Base-by-base conservation (phyloP, 2,329 filamentous ascomycete species). In the Teratosphaeriaceae sp. region DNA sequence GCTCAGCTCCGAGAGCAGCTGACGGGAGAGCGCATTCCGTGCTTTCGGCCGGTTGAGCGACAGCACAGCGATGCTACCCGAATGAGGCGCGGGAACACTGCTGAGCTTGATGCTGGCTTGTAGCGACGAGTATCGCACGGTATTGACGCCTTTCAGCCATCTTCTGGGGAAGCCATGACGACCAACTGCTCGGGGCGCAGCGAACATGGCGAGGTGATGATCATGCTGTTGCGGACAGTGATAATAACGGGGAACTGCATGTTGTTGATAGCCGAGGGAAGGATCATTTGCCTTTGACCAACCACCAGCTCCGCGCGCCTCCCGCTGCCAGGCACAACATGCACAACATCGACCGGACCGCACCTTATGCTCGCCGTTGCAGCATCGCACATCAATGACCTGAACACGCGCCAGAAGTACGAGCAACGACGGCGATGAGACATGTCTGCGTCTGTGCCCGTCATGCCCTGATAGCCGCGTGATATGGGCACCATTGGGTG, bases 21-120 rank as follows among this genome's bases (percentile, higher is more conserved):
- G 79, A 45, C 73, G 76, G 0, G 89, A 97, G 60, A 98, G 85
- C 53, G 92, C 92, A 66, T 98, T 98, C 59, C 90, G 85, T 26
- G 89, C 84, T 7, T 77, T 65, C 0, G 88, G 88, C 3, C 88
- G 78, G 69, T 96, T 92, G 53, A 98, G 77, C 48, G 90, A 84
- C 44, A 97, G 79, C 51, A 97, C 76, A 46, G 88, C 83, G 66
- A 97, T 92, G 68, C 84, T 84, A 51, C 90, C 92, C 15, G 79
- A 79, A 59, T 83, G 79, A 0, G 88, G 82, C 2, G 88, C 85
- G 33, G 85, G 83, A 38, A 95, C 68, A 64, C 84, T 80, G 47
- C 79, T 82, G 52, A 86, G 76, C 59, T 82, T 81, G 65, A 94
- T 70, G 9, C 58, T 52, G 15, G 59, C 56, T 2, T 51, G 39